Evolutionary conservation across 805 yeast genomes (phyloP).

Genomic region (Wickerhamomyces bovis): DNA sequence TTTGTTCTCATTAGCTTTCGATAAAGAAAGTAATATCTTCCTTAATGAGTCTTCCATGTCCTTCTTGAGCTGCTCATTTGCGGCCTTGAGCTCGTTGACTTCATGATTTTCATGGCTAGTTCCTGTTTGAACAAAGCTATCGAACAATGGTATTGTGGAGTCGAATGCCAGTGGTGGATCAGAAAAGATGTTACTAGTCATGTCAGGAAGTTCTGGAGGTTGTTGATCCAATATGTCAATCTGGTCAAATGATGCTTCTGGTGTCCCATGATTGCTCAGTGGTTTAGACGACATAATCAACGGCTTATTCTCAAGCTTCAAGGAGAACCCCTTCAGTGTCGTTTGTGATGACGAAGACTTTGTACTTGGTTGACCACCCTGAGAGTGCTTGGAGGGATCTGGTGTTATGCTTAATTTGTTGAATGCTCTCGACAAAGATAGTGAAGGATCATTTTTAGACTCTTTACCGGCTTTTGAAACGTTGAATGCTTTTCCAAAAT

Average conservation of each 20-base stretch:
- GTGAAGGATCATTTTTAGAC: not conserved
- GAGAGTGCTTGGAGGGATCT: not conserved
- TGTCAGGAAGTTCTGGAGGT: conserved; percentile 15
- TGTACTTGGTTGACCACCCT: not conserved
- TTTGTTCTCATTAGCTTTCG: not conserved
- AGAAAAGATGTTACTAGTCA: not conserved
- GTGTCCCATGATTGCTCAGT: conserved; percentile 2
- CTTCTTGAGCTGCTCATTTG: not conserved
- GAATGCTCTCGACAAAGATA: not conserved
- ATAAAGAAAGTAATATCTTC: not conserved
- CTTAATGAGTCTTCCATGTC: not conserved
- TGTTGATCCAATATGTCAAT: conserved; percentile 21
- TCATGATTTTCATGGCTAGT: not conserved
- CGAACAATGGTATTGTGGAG: conserved; percentile 4
- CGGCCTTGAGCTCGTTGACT: not conserved
- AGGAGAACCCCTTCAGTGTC: conserved; percentile 2
- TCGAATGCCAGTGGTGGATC: not conserved
- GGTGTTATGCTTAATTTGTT: not conserved
- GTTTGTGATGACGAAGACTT: not conserved
- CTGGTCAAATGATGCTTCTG: conserved; percentile 18
- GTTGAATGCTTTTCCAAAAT: not conserved
- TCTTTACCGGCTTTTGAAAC: not conserved
- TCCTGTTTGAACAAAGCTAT: not conserved
- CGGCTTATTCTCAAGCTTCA: not conserved
- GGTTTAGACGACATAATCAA: not conserved